Conservation (phyloP, 352 stramenopile genomes). For the Elongisporangium anandrum region DNA sequence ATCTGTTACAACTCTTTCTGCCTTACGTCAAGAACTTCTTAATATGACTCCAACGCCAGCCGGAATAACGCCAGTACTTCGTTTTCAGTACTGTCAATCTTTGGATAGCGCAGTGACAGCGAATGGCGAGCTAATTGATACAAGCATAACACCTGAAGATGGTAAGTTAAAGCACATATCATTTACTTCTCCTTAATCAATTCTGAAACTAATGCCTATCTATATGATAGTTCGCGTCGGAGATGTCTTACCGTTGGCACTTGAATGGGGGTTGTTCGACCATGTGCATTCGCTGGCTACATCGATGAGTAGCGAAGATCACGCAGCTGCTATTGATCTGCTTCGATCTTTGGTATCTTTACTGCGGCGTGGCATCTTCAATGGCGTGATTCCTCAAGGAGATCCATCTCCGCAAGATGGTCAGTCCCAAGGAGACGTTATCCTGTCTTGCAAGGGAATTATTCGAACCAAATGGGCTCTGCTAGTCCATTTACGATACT, state of each 20-base stretch:
- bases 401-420: conserved; percentile 8
- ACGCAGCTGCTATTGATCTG: conserved; percentile 50
- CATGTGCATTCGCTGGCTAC: conserved; percentile 57
- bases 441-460: conserved; percentile 35
- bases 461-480: conserved; percentile 50
- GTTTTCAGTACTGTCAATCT: conserved; percentile 76
- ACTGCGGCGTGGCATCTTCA: conserved; percentile 55
- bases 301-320: conserved; percentile 84
- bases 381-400: conserved; percentile 23
- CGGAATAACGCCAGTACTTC: conserved; percentile 31
- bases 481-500: conserved; percentile 62
- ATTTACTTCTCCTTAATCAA: background rate
- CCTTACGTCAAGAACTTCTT: conserved; percentile 47
- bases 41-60: conserved; percentile 21
- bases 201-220: conserved; percentile 8
- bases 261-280: conserved; percentile 74
- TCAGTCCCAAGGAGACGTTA: conserved; percentile 24
- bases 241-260: conserved; percentile 52
- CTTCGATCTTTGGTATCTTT: conserved; percentile 52
- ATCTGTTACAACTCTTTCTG: conserved; percentile 60
- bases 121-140: conserved; percentile 58
- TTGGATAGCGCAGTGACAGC: conserved; percentile 71
- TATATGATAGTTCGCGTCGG: conserved; percentile 36
- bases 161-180: conserved; percentile 21
- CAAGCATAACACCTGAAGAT: conserved; percentile 32